Evolutionary conservation across 129 eudicot genomes (phyloP), one percentile per base, ranked within the genome.

Genomic region (Heracleum sosnowskyi): DNA sequence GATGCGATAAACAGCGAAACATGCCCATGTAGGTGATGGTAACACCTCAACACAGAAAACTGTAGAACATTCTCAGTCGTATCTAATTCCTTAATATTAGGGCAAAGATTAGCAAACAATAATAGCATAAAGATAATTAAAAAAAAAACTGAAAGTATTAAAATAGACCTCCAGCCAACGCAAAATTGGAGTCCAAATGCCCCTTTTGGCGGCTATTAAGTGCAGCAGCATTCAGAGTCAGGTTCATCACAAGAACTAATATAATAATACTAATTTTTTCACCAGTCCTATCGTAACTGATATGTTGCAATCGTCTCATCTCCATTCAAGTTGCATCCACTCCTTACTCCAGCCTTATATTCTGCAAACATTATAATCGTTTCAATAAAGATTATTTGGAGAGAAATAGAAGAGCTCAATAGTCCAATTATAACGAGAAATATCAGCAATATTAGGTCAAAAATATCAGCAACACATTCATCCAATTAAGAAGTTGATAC

Each of bases 121-220:
- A 44, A 73, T 29, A 44, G 60, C n/a, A 74, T 26, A 42, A 28
- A 20, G 60, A 74, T 74, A 74, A 1, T 42, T 9, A 10, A n/a
- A 51, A 20, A 20, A 42, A n/a, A 70, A 33, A 9, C 1, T 10
- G 34, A 69, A 10, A 63, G 79, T 76, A 78, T n/a, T 75, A 79
- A 63, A 81, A 33, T 44, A 55, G 77, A 74, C 77, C 77, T 74
- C 77, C 60, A 74, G 77, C 77, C 77, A n/a, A 44, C 26, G 77
- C 77, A 74, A 74, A 74, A 74, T 16, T 74, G 77, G 57, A 74
- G 77, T 74, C 77, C 77, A 74, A 74, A 44, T 74, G 57, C 77
- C 37, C 77, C 77, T 74, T 74, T 74, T 74, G 39, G 35, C 40
- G 77, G 77, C 77, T 74, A 28, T 26, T 41, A 26, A 74, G 57